These are phyloP conservation scores for Adansonia rubrostipa DNA, from an alignment of 441 rosid species.

Conservation along the genomic window DNA sequence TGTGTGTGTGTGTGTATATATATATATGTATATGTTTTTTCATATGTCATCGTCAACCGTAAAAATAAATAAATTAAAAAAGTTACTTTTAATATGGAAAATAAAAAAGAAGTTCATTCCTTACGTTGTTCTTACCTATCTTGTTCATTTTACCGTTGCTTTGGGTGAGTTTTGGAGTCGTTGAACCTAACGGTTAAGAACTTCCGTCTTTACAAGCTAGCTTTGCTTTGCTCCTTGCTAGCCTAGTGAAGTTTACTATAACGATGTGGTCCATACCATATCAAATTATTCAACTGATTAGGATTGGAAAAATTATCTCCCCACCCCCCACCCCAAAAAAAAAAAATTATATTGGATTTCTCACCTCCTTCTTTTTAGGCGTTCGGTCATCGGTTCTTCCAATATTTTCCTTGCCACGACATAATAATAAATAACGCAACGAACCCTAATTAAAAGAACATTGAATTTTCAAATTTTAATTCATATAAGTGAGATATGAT, in stretches of 20 bases:
- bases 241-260: neutral
- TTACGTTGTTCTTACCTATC: neutral
- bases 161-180: conserved; percentile 6
- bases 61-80: no score
- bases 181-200: conserved; percentile 13
- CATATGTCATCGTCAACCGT: no score
- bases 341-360: no score
- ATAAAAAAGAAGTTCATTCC: neutral
- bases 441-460: no score
- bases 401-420: neutral
- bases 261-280: neutral
- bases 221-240: neutral
- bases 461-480: no score
- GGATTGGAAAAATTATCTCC: neutral
- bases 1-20: no score
- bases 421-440: no score
- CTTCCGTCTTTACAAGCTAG: neutral
- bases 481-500: neutral
- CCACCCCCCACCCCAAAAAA: no score
- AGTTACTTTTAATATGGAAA: neutral
- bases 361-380: neutral
- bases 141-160: neutral
- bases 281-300: neutral
- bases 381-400: neutral
- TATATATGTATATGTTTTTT: no score